Conservation (phyloP, 1,284 basidiomycete species). For the Leccinum huronense region DNA sequence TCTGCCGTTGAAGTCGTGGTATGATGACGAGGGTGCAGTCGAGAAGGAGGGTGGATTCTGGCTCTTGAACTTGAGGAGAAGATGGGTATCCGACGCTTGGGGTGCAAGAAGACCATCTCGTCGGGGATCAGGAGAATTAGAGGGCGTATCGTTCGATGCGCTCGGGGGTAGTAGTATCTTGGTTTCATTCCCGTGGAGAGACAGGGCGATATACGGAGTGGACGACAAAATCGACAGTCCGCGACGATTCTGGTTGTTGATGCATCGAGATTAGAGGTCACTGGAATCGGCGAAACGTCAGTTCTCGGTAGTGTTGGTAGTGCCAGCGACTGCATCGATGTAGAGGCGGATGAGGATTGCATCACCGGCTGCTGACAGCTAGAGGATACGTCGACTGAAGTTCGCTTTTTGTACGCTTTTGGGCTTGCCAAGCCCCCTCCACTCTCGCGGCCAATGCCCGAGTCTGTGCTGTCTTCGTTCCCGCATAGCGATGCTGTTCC, state of each 20-base stretch:
- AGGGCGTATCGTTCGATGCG: conserved; percentile 50
- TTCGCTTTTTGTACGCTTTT: conserved; percentile 56
- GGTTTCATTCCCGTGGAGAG: conserved; percentile 45
- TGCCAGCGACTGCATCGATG: conserved; percentile 59
- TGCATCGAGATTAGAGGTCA: conserved; percentile 60
- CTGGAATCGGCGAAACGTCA: conserved; percentile 67
- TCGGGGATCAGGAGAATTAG: conserved; percentile 47
- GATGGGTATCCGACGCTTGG: conserved; percentile 63
- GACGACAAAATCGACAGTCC: conserved; percentile 55
- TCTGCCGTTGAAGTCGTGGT: conserved; percentile 48
- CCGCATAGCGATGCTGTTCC: conserved; percentile 67
- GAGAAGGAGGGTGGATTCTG: conserved; percentile 42
- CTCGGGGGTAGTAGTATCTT: conserved; percentile 44
- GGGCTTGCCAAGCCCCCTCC: conserved; percentile 62
- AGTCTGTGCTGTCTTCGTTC: conserved; percentile 64
- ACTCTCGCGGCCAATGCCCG: conserved; percentile 72
- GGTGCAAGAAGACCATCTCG: conserved; percentile 67
- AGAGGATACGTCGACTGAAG: conserved; percentile 39
- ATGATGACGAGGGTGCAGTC: conserved; percentile 45
- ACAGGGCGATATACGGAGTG: conserved; percentile 58
- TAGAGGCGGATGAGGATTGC: conserved; percentile 63
- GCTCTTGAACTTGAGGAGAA: conserved; percentile 52
- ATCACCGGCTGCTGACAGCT: conserved; percentile 46
- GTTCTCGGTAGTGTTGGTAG: conserved; percentile 52
- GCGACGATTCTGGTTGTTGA: conserved; percentile 50